Evolutionary conservation across 176 grass and related monocot species (phyloP).

Genomic region (Aegilops speltoides): DNA sequence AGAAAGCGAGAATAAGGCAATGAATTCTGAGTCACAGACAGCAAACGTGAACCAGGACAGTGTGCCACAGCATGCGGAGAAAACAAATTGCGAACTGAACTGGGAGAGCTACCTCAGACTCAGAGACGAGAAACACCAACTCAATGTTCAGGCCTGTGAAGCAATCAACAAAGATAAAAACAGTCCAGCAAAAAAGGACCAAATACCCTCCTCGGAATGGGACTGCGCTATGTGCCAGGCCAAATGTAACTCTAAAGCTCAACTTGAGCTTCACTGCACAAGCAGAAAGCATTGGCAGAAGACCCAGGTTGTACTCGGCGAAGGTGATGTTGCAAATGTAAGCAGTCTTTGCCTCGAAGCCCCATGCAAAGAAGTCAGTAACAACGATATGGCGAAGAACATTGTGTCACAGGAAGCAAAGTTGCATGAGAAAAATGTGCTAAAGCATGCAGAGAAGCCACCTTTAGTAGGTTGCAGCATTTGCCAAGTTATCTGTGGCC

Average conservation of each 20-base stretch:
- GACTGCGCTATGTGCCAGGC: slow-evolving; percentile 15
- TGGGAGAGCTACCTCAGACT: neutral
- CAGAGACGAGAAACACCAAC: neutral
- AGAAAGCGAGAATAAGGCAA: neutral
- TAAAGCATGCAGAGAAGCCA: neutral
- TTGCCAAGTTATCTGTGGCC: slow-evolving; percentile 5
- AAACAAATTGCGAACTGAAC: neutral
- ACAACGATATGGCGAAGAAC: neutral
- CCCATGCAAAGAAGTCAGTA: neutral
- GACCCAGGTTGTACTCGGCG: too few species aligned
- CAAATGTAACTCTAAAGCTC: slow-evolving; percentile 27
- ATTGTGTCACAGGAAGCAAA: neutral
- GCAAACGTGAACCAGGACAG: neutral
- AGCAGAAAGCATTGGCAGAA: slow-evolving; percentile 21
- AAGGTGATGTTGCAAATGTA: too few species aligned
- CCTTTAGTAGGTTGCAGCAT: neutral
- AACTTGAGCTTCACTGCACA: slow-evolving; percentile 26
- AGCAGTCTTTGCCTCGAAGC: neutral
- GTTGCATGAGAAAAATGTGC: neutral
- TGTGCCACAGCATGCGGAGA: neutral
- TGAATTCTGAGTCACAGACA: neutral
- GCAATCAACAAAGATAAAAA: too few species aligned
- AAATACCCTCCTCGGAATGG: too few species aligned
- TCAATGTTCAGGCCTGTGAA: neutral
- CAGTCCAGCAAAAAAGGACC: too few species aligned